phyloP scores from a whole-genome alignment of 1,284 basidiomycete species.

The Athelia psychrophila region DNA sequence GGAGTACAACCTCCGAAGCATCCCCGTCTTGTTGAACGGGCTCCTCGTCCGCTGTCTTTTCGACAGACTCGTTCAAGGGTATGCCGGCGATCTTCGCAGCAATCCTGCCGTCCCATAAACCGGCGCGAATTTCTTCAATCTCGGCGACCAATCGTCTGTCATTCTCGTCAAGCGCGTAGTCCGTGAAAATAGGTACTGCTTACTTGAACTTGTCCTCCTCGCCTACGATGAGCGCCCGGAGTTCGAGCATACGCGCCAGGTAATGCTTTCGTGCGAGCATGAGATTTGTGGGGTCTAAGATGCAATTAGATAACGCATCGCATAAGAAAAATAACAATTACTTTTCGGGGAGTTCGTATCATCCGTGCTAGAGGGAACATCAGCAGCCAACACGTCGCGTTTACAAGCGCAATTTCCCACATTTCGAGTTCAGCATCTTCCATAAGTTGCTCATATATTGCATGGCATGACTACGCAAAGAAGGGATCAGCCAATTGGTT shows the following conservation, averaged over 20 bases:
- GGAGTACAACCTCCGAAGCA: too few species aligned
- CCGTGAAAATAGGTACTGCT: constrained; percentile 14
- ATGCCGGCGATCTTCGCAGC: constrained; percentile 35
- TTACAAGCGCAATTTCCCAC: constrained; percentile 37
- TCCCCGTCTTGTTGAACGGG: too few species aligned
- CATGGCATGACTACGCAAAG: constrained; percentile 56
- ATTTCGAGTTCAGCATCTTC: constrained; percentile 62
- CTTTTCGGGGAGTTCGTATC: constrained; percentile 38
- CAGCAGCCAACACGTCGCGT: constrained; percentile 11
- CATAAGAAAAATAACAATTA: constrained; percentile 16
- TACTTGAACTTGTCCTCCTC: constrained; percentile 82
- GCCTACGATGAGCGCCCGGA: constrained; percentile 62
- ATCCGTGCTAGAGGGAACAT: constrained; percentile 32
- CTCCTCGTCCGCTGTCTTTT: background rate
- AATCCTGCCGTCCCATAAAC: constrained; percentile 62
- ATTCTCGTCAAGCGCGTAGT: constrained; percentile 1
- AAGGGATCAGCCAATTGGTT: constrained; percentile 18
- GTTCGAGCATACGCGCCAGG: constrained; percentile 62
- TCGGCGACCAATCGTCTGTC: constrained; percentile 56
- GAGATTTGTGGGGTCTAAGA: constrained; percentile 49
- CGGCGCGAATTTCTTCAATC: constrained; percentile 73
- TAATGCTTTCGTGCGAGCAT: constrained; percentile 75
- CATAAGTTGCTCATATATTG: constrained; percentile 67
- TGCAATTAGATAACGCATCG: constrained; percentile 25
- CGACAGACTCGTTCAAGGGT: constrained; percentile 1